phyloP scores from a whole-genome alignment of 176 grass and related monocot genomes.

The Zoysia japonica region DNA sequence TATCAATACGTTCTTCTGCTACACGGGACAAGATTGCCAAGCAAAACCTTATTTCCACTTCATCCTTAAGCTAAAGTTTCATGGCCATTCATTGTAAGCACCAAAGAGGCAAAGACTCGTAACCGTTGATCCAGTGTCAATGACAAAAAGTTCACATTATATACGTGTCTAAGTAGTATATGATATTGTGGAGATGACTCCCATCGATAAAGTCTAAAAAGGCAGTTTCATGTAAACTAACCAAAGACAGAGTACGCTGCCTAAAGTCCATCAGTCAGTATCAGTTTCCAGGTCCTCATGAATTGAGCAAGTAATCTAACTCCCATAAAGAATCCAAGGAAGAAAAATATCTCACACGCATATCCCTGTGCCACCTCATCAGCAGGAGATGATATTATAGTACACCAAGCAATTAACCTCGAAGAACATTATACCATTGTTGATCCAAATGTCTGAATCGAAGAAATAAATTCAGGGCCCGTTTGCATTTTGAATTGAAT shows the following conservation, averaged over 20 bases:
- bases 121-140: background rate
- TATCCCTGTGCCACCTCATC: constrained; percentile 10
- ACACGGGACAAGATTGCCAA: background rate
- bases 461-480: too few species aligned
- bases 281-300: background rate
- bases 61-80: constrained; percentile 12
- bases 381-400: background rate
- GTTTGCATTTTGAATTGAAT: too few species aligned
- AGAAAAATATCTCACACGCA: background rate
- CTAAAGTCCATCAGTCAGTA: background rate
- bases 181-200: too few species aligned
- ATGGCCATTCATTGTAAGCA: background rate
- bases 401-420: constrained; percentile 17
- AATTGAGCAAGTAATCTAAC: background rate
- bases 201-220: background rate
- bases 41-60: background rate
- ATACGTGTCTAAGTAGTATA: too few species aligned
- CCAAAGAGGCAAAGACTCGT: background rate
- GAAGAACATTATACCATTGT: background rate
- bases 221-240: background rate
- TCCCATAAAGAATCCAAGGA: background rate
- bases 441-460: background rate
- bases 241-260: background rate
- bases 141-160: background rate
- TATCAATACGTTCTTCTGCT: background rate